Base-by-base conservation (phyloP, 257 asterid species). In the Gynochthodes officinalis region DNA sequence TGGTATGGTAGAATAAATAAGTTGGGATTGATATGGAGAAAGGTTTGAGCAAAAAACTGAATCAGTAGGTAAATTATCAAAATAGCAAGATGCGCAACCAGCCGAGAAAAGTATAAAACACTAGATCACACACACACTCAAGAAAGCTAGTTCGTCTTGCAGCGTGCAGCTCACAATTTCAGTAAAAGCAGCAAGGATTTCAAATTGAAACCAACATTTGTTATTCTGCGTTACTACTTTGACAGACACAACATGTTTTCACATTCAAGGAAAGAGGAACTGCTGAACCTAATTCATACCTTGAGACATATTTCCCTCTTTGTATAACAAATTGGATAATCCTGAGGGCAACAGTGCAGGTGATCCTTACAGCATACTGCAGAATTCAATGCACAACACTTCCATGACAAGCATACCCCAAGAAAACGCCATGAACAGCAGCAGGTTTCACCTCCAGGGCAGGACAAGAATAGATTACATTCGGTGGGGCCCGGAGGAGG, bases 291-390 rank as follows among this genome's bases (percentile, higher is more conserved):
- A 28, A 65, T 28, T 35, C 82, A 12, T 70, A 92, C 98, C 98
- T 83, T 90, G 84, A 90, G 87, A 75, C 97, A 95, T 1, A 83
- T 6, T 76, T 83, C 84, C 75, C 80, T 81, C 1, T 10, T 42
- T 2, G 91, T 70, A 69, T 92, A 97, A 52, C 97, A 95, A 19
- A 85, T 77, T 0, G 98, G 98, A 71, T 95, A 95, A 76, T 92
- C 94, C 0, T 59, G 86, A 0, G 97, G 99, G 65, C 98, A 92
- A 70, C 96, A 90, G 64, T 88, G 94, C 40, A 7, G 62, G 19
- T 52, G 82, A 67, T 92, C 99, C 64, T 84, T 62, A 73, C 99
- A 92, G 69, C 99, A 92, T 13, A 88, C 92, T 0, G 92, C 98
- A 7, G 96, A 87, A 27, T 80, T 87, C 35, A 87, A 86, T 18